A percentile compares a stretch with the other conserved stretches of the same genome.
phyloP scores from a whole-genome alignment of 768 basidiomycete genomes.

The Clitopilus hobsonii region DNA sequence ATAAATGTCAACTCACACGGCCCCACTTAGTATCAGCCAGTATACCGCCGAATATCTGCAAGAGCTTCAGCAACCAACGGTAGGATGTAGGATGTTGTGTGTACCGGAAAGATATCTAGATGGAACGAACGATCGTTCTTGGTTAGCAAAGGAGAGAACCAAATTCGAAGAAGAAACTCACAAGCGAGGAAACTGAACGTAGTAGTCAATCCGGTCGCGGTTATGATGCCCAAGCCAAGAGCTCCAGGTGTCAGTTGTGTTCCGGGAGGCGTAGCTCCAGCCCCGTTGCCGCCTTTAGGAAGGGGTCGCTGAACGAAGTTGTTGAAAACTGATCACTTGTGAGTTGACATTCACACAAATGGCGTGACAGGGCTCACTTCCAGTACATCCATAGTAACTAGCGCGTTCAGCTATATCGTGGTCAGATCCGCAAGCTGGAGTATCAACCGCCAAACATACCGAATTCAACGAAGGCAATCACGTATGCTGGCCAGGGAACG shows the following conservation, averaged over 20 bases:
- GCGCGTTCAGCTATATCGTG: too few relatives aligned
- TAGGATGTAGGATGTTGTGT: too few relatives aligned
- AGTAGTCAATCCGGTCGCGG: constrained; percentile 20
- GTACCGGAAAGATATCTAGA: too few relatives aligned
- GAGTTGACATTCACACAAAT: neutral
- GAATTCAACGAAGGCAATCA: constrained; percentile 11
- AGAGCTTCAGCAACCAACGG: too few relatives aligned
- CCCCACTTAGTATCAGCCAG: constrained; percentile 36
- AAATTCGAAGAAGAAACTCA: constrained; percentile 5
- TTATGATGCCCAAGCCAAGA: constrained; percentile 19
- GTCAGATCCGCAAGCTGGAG: too few relatives aligned
- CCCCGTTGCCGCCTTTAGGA: constrained; percentile 20
- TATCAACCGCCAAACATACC: constrained; percentile 3
- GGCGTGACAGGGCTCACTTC: constrained; percentile 2
- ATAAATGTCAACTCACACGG: constrained; percentile 11
- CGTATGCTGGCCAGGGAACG: constrained; percentile 12
- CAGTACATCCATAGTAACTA: constrained; percentile 13
- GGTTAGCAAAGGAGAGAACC: too few relatives aligned
- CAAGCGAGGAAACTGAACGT: constrained; percentile 22
- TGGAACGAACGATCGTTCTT: too few relatives aligned
- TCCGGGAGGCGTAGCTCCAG: constrained; percentile 21
- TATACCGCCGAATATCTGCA: constrained; percentile 28
- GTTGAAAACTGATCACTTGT: constrained; percentile 12
- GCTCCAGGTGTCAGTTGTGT: constrained; percentile 20
- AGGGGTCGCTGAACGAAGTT: constrained; percentile 25